Conservation (phyloP, 83 land plant genomes). For the Diphasiastrum complanatum region DNA sequence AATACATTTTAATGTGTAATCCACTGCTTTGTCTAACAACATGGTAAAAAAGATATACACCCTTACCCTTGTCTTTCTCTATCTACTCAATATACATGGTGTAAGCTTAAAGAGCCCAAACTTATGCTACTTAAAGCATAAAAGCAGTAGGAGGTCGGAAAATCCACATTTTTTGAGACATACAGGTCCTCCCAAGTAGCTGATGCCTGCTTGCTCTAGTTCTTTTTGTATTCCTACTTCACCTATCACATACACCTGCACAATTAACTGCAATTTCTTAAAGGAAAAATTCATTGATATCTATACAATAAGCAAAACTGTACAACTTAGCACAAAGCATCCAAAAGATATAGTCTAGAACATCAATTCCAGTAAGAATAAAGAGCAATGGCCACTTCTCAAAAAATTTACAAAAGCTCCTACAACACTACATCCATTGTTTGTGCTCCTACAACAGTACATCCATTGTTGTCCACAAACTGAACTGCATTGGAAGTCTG, state of each 20-base stretch:
- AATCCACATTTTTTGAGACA: neutral
- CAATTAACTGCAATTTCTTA: neutral
- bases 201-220: conserved; percentile 83
- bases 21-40: too few species aligned
- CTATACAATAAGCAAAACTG: neutral
- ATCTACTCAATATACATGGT: too few species aligned
- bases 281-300: neutral
- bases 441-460: neutral
- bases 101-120: neutral
- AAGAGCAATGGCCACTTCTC: too few species aligned
- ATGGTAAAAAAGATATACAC: neutral
- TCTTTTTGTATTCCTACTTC: conserved; percentile 94
- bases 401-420: too few species aligned
- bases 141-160: neutral
- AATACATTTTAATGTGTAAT: too few species aligned
- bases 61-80: too few species aligned
- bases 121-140: too few species aligned
- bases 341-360: neutral
- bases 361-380: too few species aligned
- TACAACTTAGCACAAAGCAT: neutral
- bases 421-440: too few species aligned
- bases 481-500: neutral
- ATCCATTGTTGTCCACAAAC: neutral
- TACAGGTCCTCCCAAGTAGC: conserved; percentile 96
- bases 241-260: conserved; percentile 86